Base-by-base conservation (phyloP, 1,284 basidiomycete genomes). In the Malassezia psittaci region DNA sequence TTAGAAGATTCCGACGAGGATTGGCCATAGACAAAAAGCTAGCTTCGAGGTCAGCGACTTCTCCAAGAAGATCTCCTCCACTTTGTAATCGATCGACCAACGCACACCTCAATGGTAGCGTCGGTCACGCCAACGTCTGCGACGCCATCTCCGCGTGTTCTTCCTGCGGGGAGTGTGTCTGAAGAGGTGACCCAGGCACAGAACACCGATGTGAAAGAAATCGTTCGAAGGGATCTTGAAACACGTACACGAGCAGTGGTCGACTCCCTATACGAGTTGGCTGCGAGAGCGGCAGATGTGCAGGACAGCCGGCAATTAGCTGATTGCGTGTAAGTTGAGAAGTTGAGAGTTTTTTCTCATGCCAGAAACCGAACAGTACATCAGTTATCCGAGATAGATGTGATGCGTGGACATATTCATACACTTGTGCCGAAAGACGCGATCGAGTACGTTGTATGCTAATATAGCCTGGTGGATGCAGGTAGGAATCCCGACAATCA, bases 1-100 rank as follows among this genome's bases (percentile, higher is more conserved):
- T 62, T 69, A 46, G 66, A 66, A 51, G 70, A 73, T 39, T 66
- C 65, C 21, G 74, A 75, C 56, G 74, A 75, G 48, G 72, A 67
- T 21, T 68, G 66, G 66, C 64, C 66, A 3, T 68, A 57, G 54
- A 19, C 43, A 29, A 16, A 34, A 4, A 16, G 9, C 32, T 32
- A 45, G 32, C 15, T n/a, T n/a, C 15, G 18, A 35, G 33, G 43
- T 45, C 29, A 29, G 24, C 24, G 24, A 29, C 24, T 7, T 29
- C 24, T 29, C 7, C 24, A 3, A 4, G 4, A 7, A 29, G 24
- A 29, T n/a, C n/a, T 43, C 42, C 43, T 47, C n/a, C 33, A 13
- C 45, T 21, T 32, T 19, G 44, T 18, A 32, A 4, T 47, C 16
- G 44, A 16, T 15, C 5, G n/a, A 29, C 24, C 24, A 29, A 29